These are phyloP conservation scores for Vigna hirtella DNA, from an alignment of 306 rosid species.

Conservation along the genomic window DNA sequence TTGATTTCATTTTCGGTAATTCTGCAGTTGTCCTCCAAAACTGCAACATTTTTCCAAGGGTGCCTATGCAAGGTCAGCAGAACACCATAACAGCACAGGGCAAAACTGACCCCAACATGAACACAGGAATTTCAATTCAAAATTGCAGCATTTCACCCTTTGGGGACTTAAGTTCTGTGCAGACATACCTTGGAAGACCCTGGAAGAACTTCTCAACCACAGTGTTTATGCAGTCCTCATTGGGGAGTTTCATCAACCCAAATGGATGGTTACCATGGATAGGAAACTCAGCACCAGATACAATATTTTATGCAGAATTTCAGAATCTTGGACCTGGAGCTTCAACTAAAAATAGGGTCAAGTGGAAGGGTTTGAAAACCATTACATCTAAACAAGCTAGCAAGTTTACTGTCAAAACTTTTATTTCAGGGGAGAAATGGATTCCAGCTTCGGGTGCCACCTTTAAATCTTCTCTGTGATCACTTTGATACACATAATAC, in stretches of 20 bases:
- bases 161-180: conserved; percentile 58
- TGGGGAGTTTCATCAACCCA: conserved; percentile 59
- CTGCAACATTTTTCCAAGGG: conserved; percentile 61
- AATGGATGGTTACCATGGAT: conserved; percentile 91
- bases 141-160: conserved; percentile 58
- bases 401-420: conserved; percentile 57
- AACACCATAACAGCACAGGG: conserved; percentile 91
- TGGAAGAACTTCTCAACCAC: conserved; percentile 93
- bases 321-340: conserved; percentile 74
- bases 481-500: neutral
- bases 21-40: conserved; percentile 70
- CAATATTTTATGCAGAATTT: conserved; percentile 75
- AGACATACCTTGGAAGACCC: conserved; percentile 80
- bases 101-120: conserved; percentile 73
- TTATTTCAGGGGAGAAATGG: conserved; percentile 67
- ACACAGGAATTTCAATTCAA: conserved; percentile 75
- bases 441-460: conserved; percentile 54
- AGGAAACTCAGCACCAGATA: conserved; percentile 72
- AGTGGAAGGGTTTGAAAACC: conserved; percentile 74
- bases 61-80: conserved; percentile 64
- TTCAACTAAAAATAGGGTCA: conserved; percentile 63
- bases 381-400: conserved; percentile 51
- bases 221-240: conserved; percentile 51
- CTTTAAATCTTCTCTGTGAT: conserved; percentile 50
- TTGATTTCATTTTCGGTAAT: conserved; percentile 84